Evolutionary conservation across 768 basidiomycete genomes (phyloP).

Genomic region (Collybia sp.): DNA sequence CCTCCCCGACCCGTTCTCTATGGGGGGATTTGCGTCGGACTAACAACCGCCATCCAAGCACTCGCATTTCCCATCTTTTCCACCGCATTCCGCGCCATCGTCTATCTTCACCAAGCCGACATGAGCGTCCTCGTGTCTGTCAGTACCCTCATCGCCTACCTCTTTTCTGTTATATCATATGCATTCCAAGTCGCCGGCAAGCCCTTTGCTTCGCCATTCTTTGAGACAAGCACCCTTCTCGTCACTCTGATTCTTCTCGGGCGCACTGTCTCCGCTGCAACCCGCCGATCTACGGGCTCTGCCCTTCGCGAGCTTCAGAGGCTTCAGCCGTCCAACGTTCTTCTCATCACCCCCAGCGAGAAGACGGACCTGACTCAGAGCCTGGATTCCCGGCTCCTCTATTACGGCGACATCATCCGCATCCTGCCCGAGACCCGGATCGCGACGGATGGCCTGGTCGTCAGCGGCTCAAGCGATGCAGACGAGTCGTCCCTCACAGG

Average conservation of each 20-base stretch:
- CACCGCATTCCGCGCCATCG: constrained; percentile 26
- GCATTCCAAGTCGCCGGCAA: constrained; percentile 22
- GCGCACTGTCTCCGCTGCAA: constrained; percentile 28
- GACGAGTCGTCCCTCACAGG: constrained; percentile 42
- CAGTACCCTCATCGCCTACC: constrained; percentile 33
- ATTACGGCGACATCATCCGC: constrained; percentile 30
- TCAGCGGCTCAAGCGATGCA: constrained; percentile 26
- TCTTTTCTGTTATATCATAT: constrained; percentile 35
- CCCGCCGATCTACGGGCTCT: constrained; percentile 23
- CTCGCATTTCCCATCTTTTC: constrained; percentile 30
- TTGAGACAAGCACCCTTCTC: constrained; percentile 38
- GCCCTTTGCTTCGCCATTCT: constrained; percentile 22
- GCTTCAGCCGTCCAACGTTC: constrained; percentile 24
- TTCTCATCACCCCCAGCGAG: constrained; percentile 17
- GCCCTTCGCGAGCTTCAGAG: constrained; percentile 20
- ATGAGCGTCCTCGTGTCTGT: constrained; percentile 32
- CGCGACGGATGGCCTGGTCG: constrained; percentile 33
- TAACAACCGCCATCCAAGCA: constrained; percentile 33
- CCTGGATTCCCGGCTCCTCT: constrained; percentile 19
- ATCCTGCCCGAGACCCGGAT: constrained; percentile 26
- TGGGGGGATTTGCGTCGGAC: constrained; percentile 27
- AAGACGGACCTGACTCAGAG: neutral
- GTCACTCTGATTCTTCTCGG: constrained; percentile 37
- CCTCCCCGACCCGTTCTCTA: constrained; percentile 24
- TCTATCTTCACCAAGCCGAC: constrained; percentile 30